phyloP scores from a whole-genome alignment of 352 stramenopile genomes.

The Globisporangium orthogonon region DNA sequence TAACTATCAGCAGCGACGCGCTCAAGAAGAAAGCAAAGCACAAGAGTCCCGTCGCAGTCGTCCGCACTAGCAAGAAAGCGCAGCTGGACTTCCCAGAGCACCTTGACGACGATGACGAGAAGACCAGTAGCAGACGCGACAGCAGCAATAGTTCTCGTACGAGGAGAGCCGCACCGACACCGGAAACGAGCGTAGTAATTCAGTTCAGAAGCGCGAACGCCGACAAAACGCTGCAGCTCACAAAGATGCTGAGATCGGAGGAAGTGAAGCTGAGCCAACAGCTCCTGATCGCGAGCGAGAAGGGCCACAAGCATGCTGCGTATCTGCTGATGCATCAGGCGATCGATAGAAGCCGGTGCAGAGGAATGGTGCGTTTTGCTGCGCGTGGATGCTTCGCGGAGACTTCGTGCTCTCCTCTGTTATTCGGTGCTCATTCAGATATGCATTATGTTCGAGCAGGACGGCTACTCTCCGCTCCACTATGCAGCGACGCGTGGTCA shows the following conservation, averaged over 20 bases:
- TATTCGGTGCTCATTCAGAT: neutral
- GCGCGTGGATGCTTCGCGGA: neutral
- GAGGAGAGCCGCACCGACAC: neutral
- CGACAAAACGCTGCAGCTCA: constrained; percentile 22
- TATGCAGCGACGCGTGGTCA: constrained; percentile 63
- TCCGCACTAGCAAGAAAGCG: neutral
- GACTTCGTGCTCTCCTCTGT: constrained; percentile 4
- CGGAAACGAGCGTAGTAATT: neutral
- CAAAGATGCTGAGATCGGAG: constrained; percentile 30
- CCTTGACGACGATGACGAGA: constrained; percentile 1
- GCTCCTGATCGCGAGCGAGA: constrained; percentile 62
- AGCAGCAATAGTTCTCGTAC: neutral
- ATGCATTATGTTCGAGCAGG: constrained; percentile 15
- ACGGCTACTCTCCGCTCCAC: constrained; percentile 60
- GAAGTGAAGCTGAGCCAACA: constrained; percentile 46
- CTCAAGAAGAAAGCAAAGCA: constrained; percentile 5
- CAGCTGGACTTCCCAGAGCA: constrained; percentile 5
- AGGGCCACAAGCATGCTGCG: constrained; percentile 52
- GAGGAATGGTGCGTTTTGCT: constrained; percentile 37
- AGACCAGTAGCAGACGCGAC: neutral
- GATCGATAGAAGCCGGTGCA: constrained; percentile 47
- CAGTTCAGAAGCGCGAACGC: constrained; percentile 2
- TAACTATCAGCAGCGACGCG: neutral
- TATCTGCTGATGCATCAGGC: constrained; percentile 70
- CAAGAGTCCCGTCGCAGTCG: neutral